These are phyloP conservation scores for Trypanosoma scelopori DNA, from an alignment of 208 protist genomes.

Conservation along the genomic window DNA sequence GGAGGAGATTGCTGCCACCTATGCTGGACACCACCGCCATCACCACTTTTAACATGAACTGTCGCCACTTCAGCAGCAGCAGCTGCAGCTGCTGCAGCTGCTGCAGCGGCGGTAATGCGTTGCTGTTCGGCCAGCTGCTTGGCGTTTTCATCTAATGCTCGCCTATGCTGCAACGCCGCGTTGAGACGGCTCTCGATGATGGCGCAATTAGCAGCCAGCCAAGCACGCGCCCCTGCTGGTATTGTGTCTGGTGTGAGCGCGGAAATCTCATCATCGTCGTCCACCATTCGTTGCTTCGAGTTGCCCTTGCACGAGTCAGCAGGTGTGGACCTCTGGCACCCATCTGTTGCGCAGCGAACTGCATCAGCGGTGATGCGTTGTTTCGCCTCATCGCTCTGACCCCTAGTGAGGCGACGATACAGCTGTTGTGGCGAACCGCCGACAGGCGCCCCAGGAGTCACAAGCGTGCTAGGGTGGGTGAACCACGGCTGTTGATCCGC, in stretches of 20 bases:
- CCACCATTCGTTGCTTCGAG: background rate
- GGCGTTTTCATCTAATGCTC: conserved; percentile 4
- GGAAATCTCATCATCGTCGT: background rate
- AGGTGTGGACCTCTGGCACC: background rate
- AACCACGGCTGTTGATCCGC: conserved; percentile 62
- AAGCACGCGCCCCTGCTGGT: conserved; percentile 12
- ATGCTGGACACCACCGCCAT: background rate
- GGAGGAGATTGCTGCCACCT: background rate
- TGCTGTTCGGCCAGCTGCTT: background rate
- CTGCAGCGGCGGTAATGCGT: background rate
- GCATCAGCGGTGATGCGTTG: background rate
- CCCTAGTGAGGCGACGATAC: conserved; percentile 36
- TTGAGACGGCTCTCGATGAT: conserved; percentile 18
- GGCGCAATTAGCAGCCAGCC: conserved; percentile 12
- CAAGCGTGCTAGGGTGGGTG: conserved; percentile 56
- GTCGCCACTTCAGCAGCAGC: background rate
- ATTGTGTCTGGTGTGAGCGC: conserved; percentile 11
- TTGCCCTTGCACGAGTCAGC: background rate
- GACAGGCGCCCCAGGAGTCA: conserved; percentile 33
- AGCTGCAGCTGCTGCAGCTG: background rate
- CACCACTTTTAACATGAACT: background rate
- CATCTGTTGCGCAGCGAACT: background rate
- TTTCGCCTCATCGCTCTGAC: background rate
- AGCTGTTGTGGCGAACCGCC: conserved; percentile 43
- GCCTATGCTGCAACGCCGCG: conserved; percentile 1